These are phyloP conservation scores for Symbiodinium natans DNA, from an alignment of 73 alveolate species.

Conservation along the genomic window DNA sequence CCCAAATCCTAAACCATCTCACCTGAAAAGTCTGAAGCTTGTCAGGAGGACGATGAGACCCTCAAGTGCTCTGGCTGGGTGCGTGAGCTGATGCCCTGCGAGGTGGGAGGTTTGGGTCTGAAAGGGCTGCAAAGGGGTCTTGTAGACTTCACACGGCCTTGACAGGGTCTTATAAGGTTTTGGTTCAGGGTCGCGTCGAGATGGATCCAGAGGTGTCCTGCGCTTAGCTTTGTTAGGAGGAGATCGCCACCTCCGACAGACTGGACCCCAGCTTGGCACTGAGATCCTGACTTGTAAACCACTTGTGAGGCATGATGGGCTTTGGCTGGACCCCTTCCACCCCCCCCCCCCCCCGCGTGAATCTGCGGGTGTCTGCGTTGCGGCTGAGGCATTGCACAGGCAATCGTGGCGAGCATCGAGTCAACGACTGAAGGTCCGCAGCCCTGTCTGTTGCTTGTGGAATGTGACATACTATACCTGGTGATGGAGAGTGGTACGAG, in stretches of 20 bases:
- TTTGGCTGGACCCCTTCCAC: no score
- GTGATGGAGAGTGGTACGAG: no score
- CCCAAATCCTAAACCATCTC: no score
- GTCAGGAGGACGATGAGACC: slow-evolving; percentile 77
- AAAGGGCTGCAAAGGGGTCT: neutral
- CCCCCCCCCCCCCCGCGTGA: no score
- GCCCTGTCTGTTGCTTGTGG: no score
- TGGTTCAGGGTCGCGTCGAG: neutral
- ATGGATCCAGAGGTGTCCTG: neutral
- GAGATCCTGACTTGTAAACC: neutral
- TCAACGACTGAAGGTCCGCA: slow-evolving; percentile 83
- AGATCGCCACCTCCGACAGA: slow-evolving; percentile 73
- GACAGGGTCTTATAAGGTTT: no score
- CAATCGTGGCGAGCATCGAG: slow-evolving; percentile 24
- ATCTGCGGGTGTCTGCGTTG: neutral
- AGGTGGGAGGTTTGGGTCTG: neutral
- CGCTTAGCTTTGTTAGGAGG: slow-evolving; percentile 30
- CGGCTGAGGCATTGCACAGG: slow-evolving; percentile 60
- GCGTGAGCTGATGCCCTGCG: slow-evolving; percentile 86
- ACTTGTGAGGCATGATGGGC: no score
- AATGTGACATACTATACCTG: no score
- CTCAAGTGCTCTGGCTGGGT: slow-evolving; percentile 54
- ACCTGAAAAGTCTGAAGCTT: no score
- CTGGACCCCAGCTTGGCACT: neutral
- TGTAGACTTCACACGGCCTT: no score